Conservation (phyloP, 2,329 filamentous ascomycete species). For the Stagonosporopsis rhizophila region DNA sequence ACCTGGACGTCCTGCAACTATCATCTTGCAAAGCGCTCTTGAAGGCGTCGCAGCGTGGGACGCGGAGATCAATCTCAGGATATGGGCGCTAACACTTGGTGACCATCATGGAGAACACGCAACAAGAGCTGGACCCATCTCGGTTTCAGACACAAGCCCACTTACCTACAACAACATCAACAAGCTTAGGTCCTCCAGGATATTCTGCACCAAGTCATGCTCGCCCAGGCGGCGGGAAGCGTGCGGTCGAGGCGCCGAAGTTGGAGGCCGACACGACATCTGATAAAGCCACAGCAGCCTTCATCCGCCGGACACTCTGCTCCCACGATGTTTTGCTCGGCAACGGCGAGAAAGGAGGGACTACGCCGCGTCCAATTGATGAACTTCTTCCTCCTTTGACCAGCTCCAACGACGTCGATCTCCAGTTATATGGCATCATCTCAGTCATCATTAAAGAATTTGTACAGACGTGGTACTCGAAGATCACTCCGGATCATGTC, state of each 20-base stretch:
- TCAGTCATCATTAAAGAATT: conserved; percentile 90
- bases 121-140: conserved; percentile 28
- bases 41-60: conserved; percentile 23
- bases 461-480: conserved; percentile 90
- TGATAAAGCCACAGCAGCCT: conserved; percentile 77
- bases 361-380: conserved; percentile 72
- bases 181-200: conserved; percentile 14
- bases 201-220: conserved; percentile 22
- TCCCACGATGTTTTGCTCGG: conserved; percentile 64
- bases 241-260: conserved; percentile 30
- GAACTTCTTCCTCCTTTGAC: conserved; percentile 89
- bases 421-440: conserved; percentile 91
- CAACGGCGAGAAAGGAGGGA: conserved; percentile 60
- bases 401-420: conserved; percentile 90
- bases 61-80: neutral
- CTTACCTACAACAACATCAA: conserved; percentile 24
- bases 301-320: conserved; percentile 86
- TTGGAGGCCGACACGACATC: conserved; percentile 59
- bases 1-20: conserved; percentile 16
- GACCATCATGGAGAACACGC: conserved; percentile 40
- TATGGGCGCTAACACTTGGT: conserved; percentile 25
- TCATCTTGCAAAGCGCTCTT: conserved; percentile 11
- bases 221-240: conserved; percentile 27
- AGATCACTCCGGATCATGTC: conserved; percentile 86
- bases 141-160: conserved; percentile 32